Conservation (phyloP, 306 rosid genomes). For the Pterocarpus macrocarpus region DNA sequence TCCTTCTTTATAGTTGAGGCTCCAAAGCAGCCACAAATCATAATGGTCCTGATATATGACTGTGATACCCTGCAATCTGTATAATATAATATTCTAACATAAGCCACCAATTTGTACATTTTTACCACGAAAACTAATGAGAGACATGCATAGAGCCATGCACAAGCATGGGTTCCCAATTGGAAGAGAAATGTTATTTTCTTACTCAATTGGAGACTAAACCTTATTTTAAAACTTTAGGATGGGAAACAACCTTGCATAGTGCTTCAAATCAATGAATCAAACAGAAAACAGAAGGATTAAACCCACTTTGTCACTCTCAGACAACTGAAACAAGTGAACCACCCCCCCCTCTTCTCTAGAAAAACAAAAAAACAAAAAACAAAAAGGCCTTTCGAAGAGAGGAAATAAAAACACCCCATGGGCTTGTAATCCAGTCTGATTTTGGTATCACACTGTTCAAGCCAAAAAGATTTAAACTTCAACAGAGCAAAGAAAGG, state of each 20-base stretch:
- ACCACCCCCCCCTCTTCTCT: too few relatives aligned
- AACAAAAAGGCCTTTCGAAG: too few relatives aligned
- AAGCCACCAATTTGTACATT: conserved; percentile 10
- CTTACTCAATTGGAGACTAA: background rate
- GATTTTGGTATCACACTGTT: background rate
- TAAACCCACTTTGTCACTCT: background rate
- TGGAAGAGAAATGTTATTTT: background rate
- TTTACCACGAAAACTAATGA: background rate
- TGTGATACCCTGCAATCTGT: conserved; percentile 40
- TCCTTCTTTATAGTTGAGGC: conserved; percentile 44
- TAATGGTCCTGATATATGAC: conserved; percentile 42
- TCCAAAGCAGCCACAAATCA: conserved; percentile 85
- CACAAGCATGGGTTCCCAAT: background rate
- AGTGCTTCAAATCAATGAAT: conserved; percentile 1
- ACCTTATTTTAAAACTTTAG: background rate
- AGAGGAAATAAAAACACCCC: too few relatives aligned
- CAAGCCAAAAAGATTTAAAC: background rate
- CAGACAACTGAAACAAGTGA: too few relatives aligned
- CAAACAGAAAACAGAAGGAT: background rate
- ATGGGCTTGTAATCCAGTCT: background rate
- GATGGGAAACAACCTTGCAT: background rate
- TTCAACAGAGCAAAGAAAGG: background rate
- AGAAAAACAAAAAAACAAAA: too few relatives aligned
- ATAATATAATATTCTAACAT: conserved; percentile 31
- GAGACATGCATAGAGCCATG: conserved; percentile 5